Percentiles rank a stretch among this genome's conserved stretches.
These are phyloP conservation scores for Saccharomyces jurei DNA, from an alignment of 805 yeast genomes.

Conservation along the genomic window DNA sequence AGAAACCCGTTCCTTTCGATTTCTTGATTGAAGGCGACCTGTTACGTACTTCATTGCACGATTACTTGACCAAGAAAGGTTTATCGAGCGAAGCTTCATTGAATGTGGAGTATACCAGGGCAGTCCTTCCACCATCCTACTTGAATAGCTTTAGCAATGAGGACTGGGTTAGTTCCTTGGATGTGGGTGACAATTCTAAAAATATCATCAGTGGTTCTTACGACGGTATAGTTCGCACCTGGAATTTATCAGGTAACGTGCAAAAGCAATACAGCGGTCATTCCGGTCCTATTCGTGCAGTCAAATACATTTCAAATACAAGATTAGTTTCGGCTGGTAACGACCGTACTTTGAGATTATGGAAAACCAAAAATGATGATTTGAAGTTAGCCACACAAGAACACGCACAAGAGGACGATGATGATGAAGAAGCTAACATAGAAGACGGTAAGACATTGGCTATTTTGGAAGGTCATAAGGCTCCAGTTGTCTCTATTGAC, in stretches of 20 bases:
- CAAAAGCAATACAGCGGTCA: conserved; percentile 81
- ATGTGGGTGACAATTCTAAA: conserved; percentile 29
- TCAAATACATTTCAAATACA: conserved; percentile 67
- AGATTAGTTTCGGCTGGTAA: conserved; percentile 79
- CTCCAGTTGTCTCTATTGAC: conserved; percentile 72
- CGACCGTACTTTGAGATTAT: conserved; percentile 80
- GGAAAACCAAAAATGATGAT: conserved; percentile 56
- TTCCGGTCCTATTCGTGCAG: conserved; percentile 76
- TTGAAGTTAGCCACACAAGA: conserved; percentile 4
- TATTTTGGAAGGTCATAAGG: conserved; percentile 81
- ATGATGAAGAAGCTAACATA: conserved; percentile 40
- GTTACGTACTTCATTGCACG: conserved; percentile 69
- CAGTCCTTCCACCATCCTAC: conserved; percentile 89
- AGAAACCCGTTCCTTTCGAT: conserved; percentile 79
- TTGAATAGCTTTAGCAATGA: conserved; percentile 83
- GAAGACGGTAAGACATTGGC: conserved; percentile 74
- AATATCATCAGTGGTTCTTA: conserved; percentile 81
- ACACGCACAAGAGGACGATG: conserved; percentile 18
- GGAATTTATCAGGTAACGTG: conserved; percentile 73
- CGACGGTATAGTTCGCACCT: conserved; percentile 89
- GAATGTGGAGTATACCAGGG: conserved; percentile 81
- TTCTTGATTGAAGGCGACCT: conserved; percentile 81
- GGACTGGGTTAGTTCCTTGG: conserved; percentile 85
- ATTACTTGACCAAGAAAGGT: conserved; percentile 68
- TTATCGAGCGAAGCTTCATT: conserved; percentile 74